These are phyloP conservation scores for Aspergillus fumigatus DNA, from an alignment of 2,329 filamentous ascomycete genomes.

Conservation along the genomic window DNA sequence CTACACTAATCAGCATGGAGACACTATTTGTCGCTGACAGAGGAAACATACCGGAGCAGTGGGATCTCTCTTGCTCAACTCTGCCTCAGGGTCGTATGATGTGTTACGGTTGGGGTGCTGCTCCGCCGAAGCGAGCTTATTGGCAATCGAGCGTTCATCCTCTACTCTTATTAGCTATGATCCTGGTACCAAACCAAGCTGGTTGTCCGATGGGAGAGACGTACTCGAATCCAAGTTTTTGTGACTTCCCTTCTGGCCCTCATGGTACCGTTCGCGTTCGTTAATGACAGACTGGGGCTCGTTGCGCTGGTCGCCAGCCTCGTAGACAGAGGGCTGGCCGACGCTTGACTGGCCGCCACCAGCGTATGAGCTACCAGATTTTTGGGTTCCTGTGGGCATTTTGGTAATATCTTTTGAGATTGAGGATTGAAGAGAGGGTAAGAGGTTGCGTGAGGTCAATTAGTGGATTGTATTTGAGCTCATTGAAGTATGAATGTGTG, in stretches of 20 bases:
- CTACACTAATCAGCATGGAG: constrained; percentile 21
- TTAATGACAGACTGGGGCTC: constrained; percentile 48
- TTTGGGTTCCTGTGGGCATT: neutral
- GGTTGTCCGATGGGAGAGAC: neutral
- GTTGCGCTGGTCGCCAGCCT: constrained; percentile 72
- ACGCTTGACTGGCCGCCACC: constrained; percentile 57
- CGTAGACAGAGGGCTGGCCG: constrained; percentile 63
- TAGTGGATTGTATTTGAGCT: neutral
- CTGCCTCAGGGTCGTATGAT: constrained; percentile 31
- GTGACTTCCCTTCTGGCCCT: constrained; percentile 69
- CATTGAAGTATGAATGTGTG: neutral
- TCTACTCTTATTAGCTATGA: constrained; percentile 22
- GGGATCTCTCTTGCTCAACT: constrained; percentile 39
- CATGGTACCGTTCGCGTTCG: constrained; percentile 60
- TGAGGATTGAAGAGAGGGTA: neutral
- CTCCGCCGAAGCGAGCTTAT: constrained; percentile 37
- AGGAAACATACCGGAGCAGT: constrained; percentile 36
- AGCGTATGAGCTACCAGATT: constrained; percentile 15
- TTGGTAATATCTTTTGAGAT: neutral
- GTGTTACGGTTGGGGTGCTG: constrained; percentile 26
- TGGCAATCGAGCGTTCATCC: constrained; percentile 43
- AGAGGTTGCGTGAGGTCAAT: neutral
- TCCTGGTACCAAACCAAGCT: neutral
- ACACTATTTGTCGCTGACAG: neutral
- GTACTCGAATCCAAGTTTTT: constrained; percentile 66